A percentile compares a stretch with the other conserved stretches of the same genome.
Evolutionary conservation across 2,329 filamentous ascomycete species (phyloP).

Genomic region (Madurella mycetomatis): DNA sequence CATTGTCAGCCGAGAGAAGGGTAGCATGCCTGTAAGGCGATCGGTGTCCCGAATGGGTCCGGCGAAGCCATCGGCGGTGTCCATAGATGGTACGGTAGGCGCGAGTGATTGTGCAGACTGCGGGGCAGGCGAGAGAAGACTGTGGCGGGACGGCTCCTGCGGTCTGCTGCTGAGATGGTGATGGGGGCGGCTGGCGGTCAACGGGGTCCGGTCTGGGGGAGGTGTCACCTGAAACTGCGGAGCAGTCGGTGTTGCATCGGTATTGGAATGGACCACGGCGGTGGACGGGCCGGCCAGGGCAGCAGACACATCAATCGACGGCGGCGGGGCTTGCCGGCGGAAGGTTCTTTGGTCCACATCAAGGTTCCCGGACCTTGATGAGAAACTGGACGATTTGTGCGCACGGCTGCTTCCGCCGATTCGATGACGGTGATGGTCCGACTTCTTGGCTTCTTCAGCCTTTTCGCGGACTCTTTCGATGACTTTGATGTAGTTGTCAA

Average conservation of each 20-base stretch:
- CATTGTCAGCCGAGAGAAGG: conserved; percentile 62
- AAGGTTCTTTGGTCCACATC: conserved; percentile 58
- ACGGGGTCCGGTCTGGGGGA: conserved; percentile 65
- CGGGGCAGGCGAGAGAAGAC: conserved; percentile 46
- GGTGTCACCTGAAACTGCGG: conserved; percentile 63
- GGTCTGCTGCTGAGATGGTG: conserved; percentile 37
- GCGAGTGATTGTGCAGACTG: conserved; percentile 62
- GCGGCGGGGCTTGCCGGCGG: conserved; percentile 76
- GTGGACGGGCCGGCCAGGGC: conserved; percentile 45
- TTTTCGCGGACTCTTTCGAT: conserved; percentile 88
- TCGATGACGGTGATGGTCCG: conserved; percentile 50
- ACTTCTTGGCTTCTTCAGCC: conserved; percentile 76
- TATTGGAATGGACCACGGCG: conserved; percentile 35
- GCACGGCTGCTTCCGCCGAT: conserved; percentile 46
- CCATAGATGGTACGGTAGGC: conserved; percentile 62
- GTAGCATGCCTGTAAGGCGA: conserved; percentile 76
- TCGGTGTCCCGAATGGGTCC: conserved; percentile 78
- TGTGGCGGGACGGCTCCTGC: conserved; percentile 44
- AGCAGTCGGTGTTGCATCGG: conserved; percentile 57
- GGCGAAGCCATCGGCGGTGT: conserved; percentile 68
- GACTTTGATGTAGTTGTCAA: conserved; percentile 97
- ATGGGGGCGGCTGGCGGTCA: conserved; percentile 33
- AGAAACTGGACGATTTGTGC: conserved; percentile 50
- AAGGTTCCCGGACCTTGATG: conserved; percentile 48
- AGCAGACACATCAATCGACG: conserved; percentile 73